Evolutionary conservation across 129 eudicot species (phyloP), one percentile per base, ranked within the genome.

Genomic region (Chrysanthemum lavandulifolium): DNA sequence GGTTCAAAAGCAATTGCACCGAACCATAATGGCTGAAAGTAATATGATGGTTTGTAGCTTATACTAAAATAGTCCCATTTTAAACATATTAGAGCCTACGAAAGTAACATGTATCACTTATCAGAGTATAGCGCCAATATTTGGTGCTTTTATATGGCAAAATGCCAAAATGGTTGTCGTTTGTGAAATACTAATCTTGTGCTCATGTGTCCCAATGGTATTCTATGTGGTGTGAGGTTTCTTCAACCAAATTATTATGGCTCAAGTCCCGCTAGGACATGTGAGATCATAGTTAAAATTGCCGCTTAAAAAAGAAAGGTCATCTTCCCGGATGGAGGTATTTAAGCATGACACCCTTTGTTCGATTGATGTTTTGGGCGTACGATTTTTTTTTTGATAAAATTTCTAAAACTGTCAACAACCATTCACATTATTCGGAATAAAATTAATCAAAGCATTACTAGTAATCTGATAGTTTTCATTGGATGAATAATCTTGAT

Each of bases 261-360:
- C 0, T 19, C 21, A 19, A 19, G 21, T 19, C 21, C 21, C 0
- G 21, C 21, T 19, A 19, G 21, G 21, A 19, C 21, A 19, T 19
- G 21, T 19, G 21, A 19, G 21, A 19, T 19, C 21, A 19, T 19
- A 19, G 21, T 19, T 19, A 19, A 19, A 19, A 19, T 19, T 19
- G 21, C 21, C 21, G 21, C 0, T 19, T 19, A 19, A 19, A 19
- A 73, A 50, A 61, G 77, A 73, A 19, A 19, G 21, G 31, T 15
- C 61, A 62, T 51, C 77, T 73, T 73, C 70, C 61, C 10, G 14
- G 53, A 27, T 61, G 10, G 45, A 19, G 36, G 62, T 60, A 61
- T 7, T 25, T n/a, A 49, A 52, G 67, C 50, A 73, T 73, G 78
- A 49, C 70, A 62, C 16, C 29, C 78, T 61, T 61, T 69, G 15